Evolutionary conservation across 2,329 filamentous ascomycete species (phyloP).

Genomic region (Leptographium radiaticola): DNA sequence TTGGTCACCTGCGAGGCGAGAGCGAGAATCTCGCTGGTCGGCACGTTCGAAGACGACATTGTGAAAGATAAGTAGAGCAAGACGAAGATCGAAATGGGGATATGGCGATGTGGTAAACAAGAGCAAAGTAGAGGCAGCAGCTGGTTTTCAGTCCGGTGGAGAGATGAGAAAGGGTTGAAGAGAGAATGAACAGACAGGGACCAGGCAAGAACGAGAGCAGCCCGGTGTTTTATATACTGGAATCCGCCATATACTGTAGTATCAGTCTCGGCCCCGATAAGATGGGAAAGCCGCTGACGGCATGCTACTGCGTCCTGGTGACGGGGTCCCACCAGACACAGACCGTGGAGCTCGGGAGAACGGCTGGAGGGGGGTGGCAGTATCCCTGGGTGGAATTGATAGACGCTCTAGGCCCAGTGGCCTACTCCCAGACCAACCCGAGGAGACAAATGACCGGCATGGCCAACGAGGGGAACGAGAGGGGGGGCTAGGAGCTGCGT

Average conservation of each 20-base stretch:
- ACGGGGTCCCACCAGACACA: not conserved
- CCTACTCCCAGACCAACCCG: no score
- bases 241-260: no score
- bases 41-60: slow-evolving; percentile 7
- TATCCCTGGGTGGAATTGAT: not conserved
- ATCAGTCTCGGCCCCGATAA: not conserved
- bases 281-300: not conserved
- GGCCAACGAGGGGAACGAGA: not conserved
- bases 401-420: no score
- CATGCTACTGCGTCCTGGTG: not conserved
- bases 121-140: no score
- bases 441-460: no score
- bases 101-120: not conserved
- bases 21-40: slow-evolving; percentile 7
- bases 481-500: not conserved
- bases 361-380: not conserved
- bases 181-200: no score
- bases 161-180: no score
- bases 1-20: slow-evolving; percentile 16
- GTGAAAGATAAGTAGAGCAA: not conserved
- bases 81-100: not conserved
- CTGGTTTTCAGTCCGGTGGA: no score
- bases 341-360: not conserved
- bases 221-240: no score
- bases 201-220: no score